Evolutionary conservation across 2,329 filamentous ascomycete genomes (phyloP).

Genomic region (Colletotrichum graminicola): DNA sequence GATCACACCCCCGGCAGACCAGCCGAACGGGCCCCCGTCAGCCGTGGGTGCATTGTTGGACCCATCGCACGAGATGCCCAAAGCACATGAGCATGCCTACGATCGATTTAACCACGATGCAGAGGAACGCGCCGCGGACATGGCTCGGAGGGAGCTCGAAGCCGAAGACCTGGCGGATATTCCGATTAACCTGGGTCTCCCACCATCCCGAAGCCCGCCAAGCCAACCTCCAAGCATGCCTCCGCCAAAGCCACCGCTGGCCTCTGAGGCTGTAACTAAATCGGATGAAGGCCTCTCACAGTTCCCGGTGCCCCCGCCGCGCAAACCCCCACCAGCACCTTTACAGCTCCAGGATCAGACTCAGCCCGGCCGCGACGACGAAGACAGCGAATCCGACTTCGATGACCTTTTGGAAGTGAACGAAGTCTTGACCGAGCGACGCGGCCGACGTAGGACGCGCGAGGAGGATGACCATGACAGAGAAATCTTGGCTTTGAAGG

Average conservation of each 20-base stretch:
- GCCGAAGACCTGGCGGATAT: constrained; percentile 59
- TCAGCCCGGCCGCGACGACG: constrained; percentile 63
- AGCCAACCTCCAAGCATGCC: constrained; percentile 65
- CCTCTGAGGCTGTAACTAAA: constrained; percentile 59
- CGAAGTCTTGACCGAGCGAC: constrained; percentile 69
- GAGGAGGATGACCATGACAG: constrained; percentile 88
- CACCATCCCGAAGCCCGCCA: constrained; percentile 68
- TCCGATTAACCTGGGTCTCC: constrained; percentile 64
- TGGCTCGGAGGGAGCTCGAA: constrained; percentile 60
- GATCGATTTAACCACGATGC: constrained; percentile 68
- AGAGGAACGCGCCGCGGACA: constrained; percentile 61
- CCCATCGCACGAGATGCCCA: constrained; percentile 70
- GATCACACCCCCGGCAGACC: constrained; percentile 72
- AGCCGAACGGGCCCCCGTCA: constrained; percentile 55
- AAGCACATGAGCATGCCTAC: constrained; percentile 69
- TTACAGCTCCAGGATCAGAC: constrained; percentile 73
- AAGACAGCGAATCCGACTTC: constrained; percentile 83
- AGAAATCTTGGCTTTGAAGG: constrained; percentile 74
- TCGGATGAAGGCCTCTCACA: constrained; percentile 60
- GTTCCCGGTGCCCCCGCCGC: constrained; percentile 72
- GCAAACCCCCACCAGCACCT: constrained; percentile 89
- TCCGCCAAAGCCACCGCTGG: constrained; percentile 62
- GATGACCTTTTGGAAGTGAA: constrained; percentile 81
- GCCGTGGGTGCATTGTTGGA: constrained; percentile 65
- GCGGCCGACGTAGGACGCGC: constrained; percentile 85